phyloP scores from a whole-genome alignment of 768 basidiomycete genomes.

The Amanita rubescens region DNA sequence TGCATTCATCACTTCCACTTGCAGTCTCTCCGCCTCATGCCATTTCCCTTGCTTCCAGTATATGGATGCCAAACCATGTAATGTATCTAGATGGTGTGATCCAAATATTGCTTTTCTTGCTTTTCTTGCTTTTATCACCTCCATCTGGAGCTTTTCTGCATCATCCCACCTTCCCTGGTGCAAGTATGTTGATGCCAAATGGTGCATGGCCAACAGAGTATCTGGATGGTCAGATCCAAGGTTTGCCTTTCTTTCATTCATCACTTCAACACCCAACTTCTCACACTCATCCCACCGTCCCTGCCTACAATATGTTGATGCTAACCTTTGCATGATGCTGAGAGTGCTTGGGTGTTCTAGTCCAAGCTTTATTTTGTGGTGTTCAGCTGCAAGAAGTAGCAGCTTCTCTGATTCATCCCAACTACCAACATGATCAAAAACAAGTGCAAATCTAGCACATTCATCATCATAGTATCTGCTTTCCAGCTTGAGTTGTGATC shows the following conservation, averaged over 20 bases:
- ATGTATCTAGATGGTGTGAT: not conserved
- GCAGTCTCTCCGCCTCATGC: not conserved
- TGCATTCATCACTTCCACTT: not conserved
- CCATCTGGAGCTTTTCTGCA: not conserved
- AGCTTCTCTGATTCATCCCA: not conserved
- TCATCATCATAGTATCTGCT: constrained; percentile 1
- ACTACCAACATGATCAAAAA: not conserved
- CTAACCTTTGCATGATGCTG: not conserved
- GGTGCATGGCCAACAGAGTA: too few species aligned
- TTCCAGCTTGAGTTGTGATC: not conserved
- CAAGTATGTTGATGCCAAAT: not conserved
- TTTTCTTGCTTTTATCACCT: not conserved
- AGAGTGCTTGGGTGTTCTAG: not conserved
- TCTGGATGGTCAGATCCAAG: not conserved
- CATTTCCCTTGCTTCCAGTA: not conserved
- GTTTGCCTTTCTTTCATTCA: not conserved
- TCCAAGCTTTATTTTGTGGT: not conserved
- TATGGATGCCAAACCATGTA: not conserved
- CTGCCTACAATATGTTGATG: not conserved
- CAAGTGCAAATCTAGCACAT: not conserved
- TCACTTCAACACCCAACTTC: not conserved
- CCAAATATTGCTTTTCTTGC: not conserved
- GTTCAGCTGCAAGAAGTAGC: not conserved
- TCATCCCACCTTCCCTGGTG: not conserved
- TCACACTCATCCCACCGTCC: not conserved